Conservation (phyloP, 1,284 basidiomycete species). For the Cryptococcus sp. region DNA sequence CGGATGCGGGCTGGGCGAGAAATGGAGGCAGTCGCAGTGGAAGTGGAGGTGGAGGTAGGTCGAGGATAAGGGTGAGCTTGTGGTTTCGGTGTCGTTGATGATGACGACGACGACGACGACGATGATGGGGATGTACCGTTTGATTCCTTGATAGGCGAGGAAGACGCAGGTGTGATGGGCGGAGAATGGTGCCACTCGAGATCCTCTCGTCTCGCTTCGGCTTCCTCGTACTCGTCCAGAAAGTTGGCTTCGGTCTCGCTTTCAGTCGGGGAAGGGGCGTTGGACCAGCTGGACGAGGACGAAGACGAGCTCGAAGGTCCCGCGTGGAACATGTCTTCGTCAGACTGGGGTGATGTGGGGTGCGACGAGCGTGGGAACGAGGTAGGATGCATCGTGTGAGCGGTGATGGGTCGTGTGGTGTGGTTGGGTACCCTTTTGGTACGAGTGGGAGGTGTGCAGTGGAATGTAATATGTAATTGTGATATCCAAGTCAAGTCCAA, state of each 20-base stretch:
- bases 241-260: conserved; percentile 4
- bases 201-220: conserved; percentile 1
- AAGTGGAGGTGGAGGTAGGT: conserved; percentile 3
- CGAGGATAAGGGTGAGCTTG: background rate
- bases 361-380: background rate
- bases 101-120: too few relatives aligned
- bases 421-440: too few relatives aligned
- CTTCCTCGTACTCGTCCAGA: conserved; percentile 1
- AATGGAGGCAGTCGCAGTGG: conserved; percentile 2
- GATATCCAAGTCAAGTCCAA: too few relatives aligned
- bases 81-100: too few relatives aligned
- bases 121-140: too few relatives aligned
- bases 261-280: background rate
- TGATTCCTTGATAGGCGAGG: background rate
- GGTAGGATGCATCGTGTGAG: too few relatives aligned
- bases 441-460: too few relatives aligned
- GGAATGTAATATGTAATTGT: too few relatives aligned
- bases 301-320: background rate
- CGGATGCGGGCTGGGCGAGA: conserved; percentile 10
- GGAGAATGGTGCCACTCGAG: background rate
- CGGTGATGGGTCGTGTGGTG: too few relatives aligned
- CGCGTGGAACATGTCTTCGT: background rate
- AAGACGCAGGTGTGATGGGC: background rate
- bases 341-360: background rate
- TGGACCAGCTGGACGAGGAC: background rate